Evolutionary conservation across 2,329 filamentous ascomycete genomes (phyloP), one percentile per base, ranked within the genome.

Genomic region (Cyphellophora attinorum): DNA sequence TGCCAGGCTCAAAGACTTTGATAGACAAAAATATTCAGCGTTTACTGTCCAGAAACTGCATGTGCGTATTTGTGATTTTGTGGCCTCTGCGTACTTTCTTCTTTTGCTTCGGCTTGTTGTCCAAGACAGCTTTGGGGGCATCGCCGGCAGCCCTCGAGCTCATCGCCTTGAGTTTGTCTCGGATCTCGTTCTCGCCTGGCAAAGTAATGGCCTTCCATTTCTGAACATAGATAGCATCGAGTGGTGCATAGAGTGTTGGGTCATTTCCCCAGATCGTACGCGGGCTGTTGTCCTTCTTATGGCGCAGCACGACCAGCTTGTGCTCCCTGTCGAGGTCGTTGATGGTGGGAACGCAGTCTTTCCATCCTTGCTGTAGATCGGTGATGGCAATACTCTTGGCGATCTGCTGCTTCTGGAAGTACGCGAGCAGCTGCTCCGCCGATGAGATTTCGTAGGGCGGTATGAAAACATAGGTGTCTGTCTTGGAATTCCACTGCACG

Each of bases 341-440:
- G 55, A 98, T 81, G 6, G 81, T 74, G 13, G 79, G 72, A 13
- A 80, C 74, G 41, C 88, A 78, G 52, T 85, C 93, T 50, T 81
- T 79, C 91, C 91, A 98, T 44, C 91, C 91, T 56, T 98, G 91
- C 61, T 94, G 93, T 42, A 98, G 72, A 51, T 95, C 86, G 57
- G 85, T 86, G 43, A 96, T 85, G 23, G 71, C 72, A 35, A 96
- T 74, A 10, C 85, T 85, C 45, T 81, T 77, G 2, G 85, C 83
- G 39, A 86, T 86, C 34, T 75, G 76, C 60, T 88, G 86, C 35
- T 72, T 70, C 60, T 94, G 86, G 19, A 98, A 73, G 54, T 85
- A 81, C 36, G 73, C 74, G 35, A 93, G 75, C 35, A 98, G 73
- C 49, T 86, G 77, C 25, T 81, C 78, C 39, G 79, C 76, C 51